Percentiles rank a stretch among this genome's conserved stretches.
Conservation (phyloP, 73 alveolate species). For the Tetrahymena borealis region DNA sequence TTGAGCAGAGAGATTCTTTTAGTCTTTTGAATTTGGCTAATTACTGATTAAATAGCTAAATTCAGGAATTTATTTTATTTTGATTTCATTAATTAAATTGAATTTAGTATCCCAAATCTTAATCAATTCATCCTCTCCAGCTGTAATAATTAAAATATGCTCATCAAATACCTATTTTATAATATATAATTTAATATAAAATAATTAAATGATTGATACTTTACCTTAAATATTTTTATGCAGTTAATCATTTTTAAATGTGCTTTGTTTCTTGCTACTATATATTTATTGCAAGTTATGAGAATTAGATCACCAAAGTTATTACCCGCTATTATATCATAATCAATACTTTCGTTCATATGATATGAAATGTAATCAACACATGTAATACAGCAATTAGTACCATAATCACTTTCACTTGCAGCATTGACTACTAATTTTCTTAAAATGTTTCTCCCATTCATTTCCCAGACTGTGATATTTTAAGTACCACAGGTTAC, state of each 20-base stretch:
- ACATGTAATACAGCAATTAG: slow-evolving; percentile 33
- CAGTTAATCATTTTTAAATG: slow-evolving; percentile 87
- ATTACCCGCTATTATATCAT: slow-evolving; percentile 78
- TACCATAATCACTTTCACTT: slow-evolving; percentile 21
- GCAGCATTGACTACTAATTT: slow-evolving; percentile 29
- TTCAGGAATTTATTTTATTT: slow-evolving; percentile 33
- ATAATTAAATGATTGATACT: neutral
- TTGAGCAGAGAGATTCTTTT: slow-evolving; percentile 26
- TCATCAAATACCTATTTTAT: slow-evolving; percentile 11
- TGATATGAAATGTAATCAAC: slow-evolving; percentile 51
- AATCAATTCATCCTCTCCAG: slow-evolving; percentile 92
- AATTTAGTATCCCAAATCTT: slow-evolving; percentile 85
- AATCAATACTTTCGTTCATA: slow-evolving; percentile 57
- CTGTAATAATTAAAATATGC: slow-evolving; percentile 59
- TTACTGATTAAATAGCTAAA: neutral
- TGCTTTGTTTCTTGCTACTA: slow-evolving; percentile 73
- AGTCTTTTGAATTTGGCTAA: neutral
- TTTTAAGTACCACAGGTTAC: slow-evolving; percentile 84
- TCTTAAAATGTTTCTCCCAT: slow-evolving; percentile 67
- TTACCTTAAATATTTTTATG: slow-evolving; percentile 61
- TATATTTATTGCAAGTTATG: slow-evolving; percentile 70
- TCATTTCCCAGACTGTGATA: slow-evolving; percentile 77
- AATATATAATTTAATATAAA: too few relatives aligned
- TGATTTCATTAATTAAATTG: slow-evolving; percentile 39
- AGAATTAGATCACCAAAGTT: slow-evolving; percentile 84